Evolutionary conservation across 352 stramenopile genomes (phyloP), one percentile per base, ranked within the genome.

Genomic region (Phytophthora nicotianae): DNA sequence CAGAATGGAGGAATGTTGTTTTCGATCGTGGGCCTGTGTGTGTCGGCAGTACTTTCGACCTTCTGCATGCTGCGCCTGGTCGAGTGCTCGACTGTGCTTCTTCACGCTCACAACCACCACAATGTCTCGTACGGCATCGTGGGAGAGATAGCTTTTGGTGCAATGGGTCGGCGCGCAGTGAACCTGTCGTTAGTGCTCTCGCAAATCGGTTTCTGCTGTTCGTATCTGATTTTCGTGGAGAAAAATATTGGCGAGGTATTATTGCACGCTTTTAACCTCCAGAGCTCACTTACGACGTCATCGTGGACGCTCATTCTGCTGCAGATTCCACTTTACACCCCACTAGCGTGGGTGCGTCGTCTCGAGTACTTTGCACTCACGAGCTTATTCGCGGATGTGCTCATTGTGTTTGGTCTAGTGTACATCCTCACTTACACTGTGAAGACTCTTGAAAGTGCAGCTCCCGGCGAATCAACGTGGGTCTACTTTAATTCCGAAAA

Each of bases 161-260:
- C 19, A 10, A 51, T 65, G n/a, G 79, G 79, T 14, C 66, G 74
- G 11, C 41, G 74, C 8, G 77, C 79, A 7, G 79, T 89, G 26
- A 85, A 88, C 49, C 48, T 86, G 24, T 89, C 79, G 55, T 70
- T 89, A 51, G 70, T 89, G 29, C 75, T 89, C 49, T 87, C 79
- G 21, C 79, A 89, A 47, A 65, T 83, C 26, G 79, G 79, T 9
- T 89, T 89, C 53, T 89, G 79, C 70, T 89, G 79, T 64, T 87
- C 77, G 47, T 89, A 89, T 23, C 70, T 87, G 24, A 87, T 89
- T 57, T 89, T 89, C 50, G 79, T 89, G 43, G 75, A 85, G 53
- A 72, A 82, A 74, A 89, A 89, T 45, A 74, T 89, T 47, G 72
- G 70, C 26, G 67, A 85, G 56, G 72, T 87, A 9, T 58, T 89